Evolutionary conservation across 768 basidiomycete species (phyloP).

Genomic region (Trametes elegans): DNA sequence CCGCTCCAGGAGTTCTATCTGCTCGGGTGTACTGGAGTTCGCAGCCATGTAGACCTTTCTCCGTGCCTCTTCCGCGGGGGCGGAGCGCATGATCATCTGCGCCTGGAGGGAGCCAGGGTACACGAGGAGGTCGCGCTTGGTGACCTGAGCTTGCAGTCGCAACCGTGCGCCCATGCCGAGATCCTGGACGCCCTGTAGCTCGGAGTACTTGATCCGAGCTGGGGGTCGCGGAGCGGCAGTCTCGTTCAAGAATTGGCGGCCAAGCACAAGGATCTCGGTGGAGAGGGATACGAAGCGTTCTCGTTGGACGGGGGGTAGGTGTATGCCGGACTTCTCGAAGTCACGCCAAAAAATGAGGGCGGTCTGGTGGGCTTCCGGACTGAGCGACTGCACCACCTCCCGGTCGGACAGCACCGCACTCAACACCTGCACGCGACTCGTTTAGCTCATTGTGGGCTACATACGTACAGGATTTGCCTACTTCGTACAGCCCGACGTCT

Average conservation of each 20-base stretch:
- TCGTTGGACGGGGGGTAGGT: constrained; percentile 76
- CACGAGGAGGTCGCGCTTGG: constrained; percentile 71
- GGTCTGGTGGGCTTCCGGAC: constrained; percentile 76
- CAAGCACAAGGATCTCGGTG: constrained; percentile 84
- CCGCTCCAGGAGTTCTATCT: constrained; percentile 74
- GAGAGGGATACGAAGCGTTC: constrained; percentile 85
- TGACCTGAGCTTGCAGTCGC: constrained; percentile 73
- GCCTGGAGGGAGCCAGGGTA: constrained; percentile 89
- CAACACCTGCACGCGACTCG: constrained; percentile 50
- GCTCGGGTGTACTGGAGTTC: constrained; percentile 70
- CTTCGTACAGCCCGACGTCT: constrained; percentile 85
- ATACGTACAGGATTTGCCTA: constrained; percentile 38
- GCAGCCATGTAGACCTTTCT: constrained; percentile 79
- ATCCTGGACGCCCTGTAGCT: constrained; percentile 72
- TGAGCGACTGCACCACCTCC: constrained; percentile 61
- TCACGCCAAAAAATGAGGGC: constrained; percentile 94
- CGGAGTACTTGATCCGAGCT: constrained; percentile 62
- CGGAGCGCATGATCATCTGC: constrained; percentile 89
- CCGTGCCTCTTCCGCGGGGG: constrained; percentile 81
- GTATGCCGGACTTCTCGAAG: constrained; percentile 96
- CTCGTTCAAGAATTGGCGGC: constrained; percentile 80
- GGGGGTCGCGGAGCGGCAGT: constrained; percentile 62
- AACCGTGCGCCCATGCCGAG: constrained; percentile 72
- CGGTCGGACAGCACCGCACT: constrained; percentile 68
- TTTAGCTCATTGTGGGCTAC: not conserved